Evolutionary conservation across 2,329 filamentous ascomycete species (phyloP).

Genomic region (Claviceps arundinis): DNA sequence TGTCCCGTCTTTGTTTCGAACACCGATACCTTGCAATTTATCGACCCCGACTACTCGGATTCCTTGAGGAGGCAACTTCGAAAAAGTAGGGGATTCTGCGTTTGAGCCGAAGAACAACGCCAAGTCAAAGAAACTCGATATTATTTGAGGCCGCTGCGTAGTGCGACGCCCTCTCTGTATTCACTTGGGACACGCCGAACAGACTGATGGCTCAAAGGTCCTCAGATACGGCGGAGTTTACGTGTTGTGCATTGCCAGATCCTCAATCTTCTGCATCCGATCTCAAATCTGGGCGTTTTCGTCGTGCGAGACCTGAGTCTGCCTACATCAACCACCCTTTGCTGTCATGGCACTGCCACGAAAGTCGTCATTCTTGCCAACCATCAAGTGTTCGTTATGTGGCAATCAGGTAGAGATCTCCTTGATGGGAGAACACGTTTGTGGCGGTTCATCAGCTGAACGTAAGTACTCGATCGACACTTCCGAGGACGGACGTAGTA

Average conservation of each 20-base stretch:
- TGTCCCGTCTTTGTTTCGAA: no score
- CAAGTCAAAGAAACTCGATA: background rate
- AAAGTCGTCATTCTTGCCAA: conserved; percentile 60
- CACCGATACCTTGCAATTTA: no score
- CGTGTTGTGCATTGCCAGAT: background rate
- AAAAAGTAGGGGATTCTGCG: no score
- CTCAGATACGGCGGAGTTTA: background rate
- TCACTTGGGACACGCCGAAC: background rate
- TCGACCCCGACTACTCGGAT: no score
- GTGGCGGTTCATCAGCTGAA: conserved; percentile 37
- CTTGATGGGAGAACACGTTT: conserved; percentile 75
- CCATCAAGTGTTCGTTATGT: conserved; percentile 80
- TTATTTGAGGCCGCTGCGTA: background rate
- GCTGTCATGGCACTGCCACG: conserved; percentile 35
- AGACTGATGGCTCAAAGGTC: background rate
- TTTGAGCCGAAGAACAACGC: no score
- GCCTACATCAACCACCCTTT: background rate
- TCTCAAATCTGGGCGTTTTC: background rate
- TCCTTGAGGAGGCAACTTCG: no score
- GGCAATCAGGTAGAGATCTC: conserved; percentile 68
- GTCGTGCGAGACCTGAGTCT: background rate
- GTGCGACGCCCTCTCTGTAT: background rate
- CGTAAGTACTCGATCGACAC: conserved; percentile 19
- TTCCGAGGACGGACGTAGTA: no score
- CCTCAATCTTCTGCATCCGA: background rate